Conservation (phyloP, 2,329 filamentous ascomycete genomes). For the Aspergillus neotritici region DNA sequence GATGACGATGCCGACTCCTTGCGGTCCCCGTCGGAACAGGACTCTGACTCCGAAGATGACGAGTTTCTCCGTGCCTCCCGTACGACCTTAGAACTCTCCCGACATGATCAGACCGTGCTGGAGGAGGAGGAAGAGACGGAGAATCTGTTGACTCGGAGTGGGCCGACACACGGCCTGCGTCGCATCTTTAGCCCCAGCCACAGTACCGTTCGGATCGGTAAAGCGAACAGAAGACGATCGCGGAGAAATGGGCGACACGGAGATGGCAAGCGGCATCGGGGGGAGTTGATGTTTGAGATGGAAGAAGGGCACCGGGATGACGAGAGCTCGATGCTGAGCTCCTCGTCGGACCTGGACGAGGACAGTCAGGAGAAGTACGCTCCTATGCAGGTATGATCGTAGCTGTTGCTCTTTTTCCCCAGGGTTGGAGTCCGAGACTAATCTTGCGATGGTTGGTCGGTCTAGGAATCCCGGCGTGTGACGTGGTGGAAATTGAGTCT, state of each 20-base stretch:
- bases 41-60: conserved; percentile 72
- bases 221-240: conserved; percentile 46
- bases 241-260: conserved; percentile 43
- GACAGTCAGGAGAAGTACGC: conserved; percentile 27
- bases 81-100: conserved; percentile 63
- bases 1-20: conserved; percentile 65
- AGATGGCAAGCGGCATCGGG: conserved; percentile 48
- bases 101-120: conserved; percentile 64
- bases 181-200: conserved; percentile 40
- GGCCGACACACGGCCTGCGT: conserved; percentile 32
- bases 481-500: conserved; percentile 34
- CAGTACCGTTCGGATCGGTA: conserved; percentile 47
- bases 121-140: conserved; percentile 65
- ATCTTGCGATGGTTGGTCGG: no score
- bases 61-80: conserved; percentile 60
- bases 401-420: conserved; percentile 1
- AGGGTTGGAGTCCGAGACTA: no score
- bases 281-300: conserved; percentile 81
- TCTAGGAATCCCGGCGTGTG: conserved; percentile 15
- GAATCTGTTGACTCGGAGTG: conserved; percentile 40
- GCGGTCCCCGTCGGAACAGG: conserved; percentile 59
- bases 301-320: conserved; percentile 67
- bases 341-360: conserved; percentile 51
- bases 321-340: conserved; percentile 57
- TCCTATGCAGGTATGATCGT: conserved; percentile 23